Conservation (phyloP, 106 monocot genomes). For the Dendrobium nobile region DNA sequence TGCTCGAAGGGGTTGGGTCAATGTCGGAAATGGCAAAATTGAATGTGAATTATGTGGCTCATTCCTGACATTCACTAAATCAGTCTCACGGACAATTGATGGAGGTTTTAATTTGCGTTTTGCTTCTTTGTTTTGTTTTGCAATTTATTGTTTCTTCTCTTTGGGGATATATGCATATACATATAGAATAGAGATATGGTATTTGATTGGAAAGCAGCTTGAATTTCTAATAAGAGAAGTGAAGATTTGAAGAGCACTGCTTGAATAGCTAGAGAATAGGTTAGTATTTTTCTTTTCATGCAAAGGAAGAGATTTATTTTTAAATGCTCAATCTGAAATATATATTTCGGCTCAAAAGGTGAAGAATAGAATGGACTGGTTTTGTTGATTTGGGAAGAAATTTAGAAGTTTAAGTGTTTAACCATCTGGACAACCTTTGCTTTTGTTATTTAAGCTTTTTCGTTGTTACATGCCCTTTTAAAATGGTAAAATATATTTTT, state of each 20-base stretch:
- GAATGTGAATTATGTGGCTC: conserved; percentile 89
- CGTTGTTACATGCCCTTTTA: not conserved
- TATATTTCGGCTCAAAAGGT: too few relatives aligned
- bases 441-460: not conserved
- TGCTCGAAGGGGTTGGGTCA: conserved; percentile 94
- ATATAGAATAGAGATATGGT: not conserved
- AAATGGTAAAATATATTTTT: not conserved
- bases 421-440: not conserved
- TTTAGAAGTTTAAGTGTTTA: not conserved
- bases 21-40: conserved; percentile 56
- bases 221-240: not conserved
- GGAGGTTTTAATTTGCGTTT: conserved; percentile 35
- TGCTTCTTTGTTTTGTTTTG: not conserved
- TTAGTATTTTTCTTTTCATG: not conserved
- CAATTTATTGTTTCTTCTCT: not conserved
- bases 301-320: too few relatives aligned
- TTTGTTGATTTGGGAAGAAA: not conserved
- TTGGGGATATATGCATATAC: not conserved
- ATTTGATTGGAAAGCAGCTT: not conserved
- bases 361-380: not conserved
- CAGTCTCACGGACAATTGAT: conserved; percentile 30
- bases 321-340: too few relatives aligned
- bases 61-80: conserved; percentile 40
- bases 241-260: not conserved
- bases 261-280: not conserved